Evolutionary conservation across 495 filamentous ascomycete species (phyloP), one percentile per base, ranked within the genome.

Genomic region (Pyronema omphalodes): DNA sequence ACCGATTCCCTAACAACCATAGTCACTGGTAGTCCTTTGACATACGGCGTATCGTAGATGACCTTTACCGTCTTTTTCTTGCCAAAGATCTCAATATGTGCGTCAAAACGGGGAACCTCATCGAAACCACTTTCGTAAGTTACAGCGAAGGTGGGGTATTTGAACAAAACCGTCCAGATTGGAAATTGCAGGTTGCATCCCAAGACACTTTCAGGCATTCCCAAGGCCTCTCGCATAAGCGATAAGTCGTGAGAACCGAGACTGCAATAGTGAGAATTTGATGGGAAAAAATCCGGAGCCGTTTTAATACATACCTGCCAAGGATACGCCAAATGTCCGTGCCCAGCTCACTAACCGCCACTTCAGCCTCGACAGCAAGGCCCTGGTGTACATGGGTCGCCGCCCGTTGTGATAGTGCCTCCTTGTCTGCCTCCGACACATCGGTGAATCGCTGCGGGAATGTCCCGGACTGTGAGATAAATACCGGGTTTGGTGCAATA

Each of bases 51-150:
- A 36, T 78, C 69, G 58, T 76, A 79, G 37, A 70, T 47, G 3
- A 80, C 59, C 11, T 45, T 57, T 9, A 74, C 71, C 0, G 60
- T 69, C 67, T 79, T 80, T 3, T 62, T 62, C 43, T 67, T 58
- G 3, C 70, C 69, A 55, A 76, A 79, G 0, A 80, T 66, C 7
- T 70, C 71, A 1, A 81, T 50, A 60, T 76, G 74, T 0, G 77
- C 73, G 58, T 81, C 77, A 51, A 77, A 78, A 0, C 69, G 55
- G 5, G 76, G 74, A 1, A 81, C 70, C 3, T 60, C 58, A 54
- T 78, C 69, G 34, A 77, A 68, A 1, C 77, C 76, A 0, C 67
- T 70, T 57, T 80, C 77, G 53, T 76, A 81, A n/a, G 70, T 66
- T 8, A 75, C 65, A 0, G 73, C 67, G 49, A 76, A 81, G 50